A percentile compares a stretch with the other conserved stretches of the same genome.
phyloP scores from a whole-genome alignment of 164 flowering plant genomes.

The Annona squamosa region DNA sequence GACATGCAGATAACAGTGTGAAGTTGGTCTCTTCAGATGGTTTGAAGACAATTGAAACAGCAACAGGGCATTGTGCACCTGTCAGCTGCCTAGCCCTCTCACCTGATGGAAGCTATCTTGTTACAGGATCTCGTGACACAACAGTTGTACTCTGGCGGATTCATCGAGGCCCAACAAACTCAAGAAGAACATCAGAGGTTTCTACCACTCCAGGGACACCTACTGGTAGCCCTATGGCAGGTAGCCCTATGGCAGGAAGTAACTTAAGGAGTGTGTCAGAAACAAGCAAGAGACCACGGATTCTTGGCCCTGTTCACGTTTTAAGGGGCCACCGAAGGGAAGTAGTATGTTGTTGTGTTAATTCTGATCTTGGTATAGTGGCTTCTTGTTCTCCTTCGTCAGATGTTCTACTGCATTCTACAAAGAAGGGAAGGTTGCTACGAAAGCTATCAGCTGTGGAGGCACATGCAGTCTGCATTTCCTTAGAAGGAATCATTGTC shows the following conservation, averaged over 20 bases:
- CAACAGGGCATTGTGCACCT: constrained; percentile 87
- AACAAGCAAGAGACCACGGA: constrained; percentile 44
- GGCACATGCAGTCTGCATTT: constrained; percentile 74
- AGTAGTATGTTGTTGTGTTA: constrained; percentile 69
- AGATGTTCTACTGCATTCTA: constrained; percentile 76
- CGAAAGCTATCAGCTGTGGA: constrained; percentile 58
- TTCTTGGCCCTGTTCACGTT: constrained; percentile 91
- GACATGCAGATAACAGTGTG: constrained; percentile 86
- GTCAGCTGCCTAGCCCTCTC: constrained; percentile 85
- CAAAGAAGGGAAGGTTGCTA: constrained; percentile 71
- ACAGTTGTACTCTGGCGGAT: constrained; percentile 86
- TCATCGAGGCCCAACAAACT: constrained; percentile 38
- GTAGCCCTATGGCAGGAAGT: constrained; percentile 26
- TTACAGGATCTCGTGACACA: constrained; percentile 90
- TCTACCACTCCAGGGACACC: constrained; percentile 27
- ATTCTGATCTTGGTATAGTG: constrained; percentile 76
- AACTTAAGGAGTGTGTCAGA: constrained; percentile 36
- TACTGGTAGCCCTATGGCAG: constrained; percentile 28
- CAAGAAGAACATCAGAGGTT: constrained; percentile 43
- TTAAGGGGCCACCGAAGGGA: constrained; percentile 81
- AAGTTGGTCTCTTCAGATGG: constrained; percentile 81
- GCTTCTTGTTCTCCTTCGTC: constrained; percentile 71
- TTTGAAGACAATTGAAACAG: constrained; percentile 87
- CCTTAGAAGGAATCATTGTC: constrained; percentile 64
- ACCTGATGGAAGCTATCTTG: constrained; percentile 73